Percentiles rank a stretch among this genome's conserved stretches.
These are phyloP conservation scores for Trametes meyenii DNA, from an alignment of 768 basidiomycete genomes.

Conservation along the genomic window DNA sequence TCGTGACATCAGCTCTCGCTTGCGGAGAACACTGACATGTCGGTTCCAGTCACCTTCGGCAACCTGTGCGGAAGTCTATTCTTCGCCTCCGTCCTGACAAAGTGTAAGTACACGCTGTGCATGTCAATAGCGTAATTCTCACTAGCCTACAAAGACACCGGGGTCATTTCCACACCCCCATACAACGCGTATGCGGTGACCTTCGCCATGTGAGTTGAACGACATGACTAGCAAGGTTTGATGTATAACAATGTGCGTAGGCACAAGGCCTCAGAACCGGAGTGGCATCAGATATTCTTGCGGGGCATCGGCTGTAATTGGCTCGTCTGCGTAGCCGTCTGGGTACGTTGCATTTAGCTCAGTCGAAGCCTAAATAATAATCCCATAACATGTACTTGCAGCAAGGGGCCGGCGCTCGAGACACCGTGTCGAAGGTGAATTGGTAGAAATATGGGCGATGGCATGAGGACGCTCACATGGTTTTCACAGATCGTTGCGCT, in stretches of 20 bases:
- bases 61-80: slow-evolving; percentile 72
- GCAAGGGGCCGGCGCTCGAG: slow-evolving; percentile 71
- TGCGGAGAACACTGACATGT: background rate
- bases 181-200: slow-evolving; percentile 54
- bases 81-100: slow-evolving; percentile 66
- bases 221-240: background rate
- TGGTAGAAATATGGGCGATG: background rate
- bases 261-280: slow-evolving; percentile 62
- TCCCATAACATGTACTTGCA: slow-evolving; percentile 29
- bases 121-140: background rate
- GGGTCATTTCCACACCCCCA: slow-evolving; percentile 59
- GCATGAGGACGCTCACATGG: background rate
- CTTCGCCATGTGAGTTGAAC: slow-evolving; percentile 56
- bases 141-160: slow-evolving; percentile 47
- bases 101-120: slow-evolving; percentile 46
- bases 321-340: slow-evolving; percentile 73
- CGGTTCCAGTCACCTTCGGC: slow-evolving; percentile 60
- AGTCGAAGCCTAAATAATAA: background rate
- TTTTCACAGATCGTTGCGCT: slow-evolving; percentile 52
- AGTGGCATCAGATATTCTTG: slow-evolving; percentile 74
- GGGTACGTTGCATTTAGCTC: slow-evolving; percentile 51
- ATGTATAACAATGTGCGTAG: slow-evolving; percentile 35
- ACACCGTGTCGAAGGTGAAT: slow-evolving; percentile 67
- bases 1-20: background rate
- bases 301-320: slow-evolving; percentile 79